Conservation (phyloP, 441 rosid species). For the Eruca vesicaria region DNA sequence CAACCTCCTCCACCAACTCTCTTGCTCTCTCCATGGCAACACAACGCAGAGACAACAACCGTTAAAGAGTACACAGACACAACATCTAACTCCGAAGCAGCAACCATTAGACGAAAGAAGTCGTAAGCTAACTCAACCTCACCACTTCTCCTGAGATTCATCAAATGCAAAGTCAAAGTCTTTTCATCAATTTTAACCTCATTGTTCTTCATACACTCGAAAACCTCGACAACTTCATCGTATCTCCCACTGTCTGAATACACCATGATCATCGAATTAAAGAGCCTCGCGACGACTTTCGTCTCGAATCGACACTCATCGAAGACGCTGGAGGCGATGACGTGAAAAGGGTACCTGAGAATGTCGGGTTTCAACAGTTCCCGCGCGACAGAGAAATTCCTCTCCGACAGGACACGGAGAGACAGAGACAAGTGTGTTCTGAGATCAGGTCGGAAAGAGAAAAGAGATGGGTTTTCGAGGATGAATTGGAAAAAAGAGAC, state of each 20-base stretch:
- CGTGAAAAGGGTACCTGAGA: slow-evolving; percentile 37
- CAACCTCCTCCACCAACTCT: slow-evolving; percentile 37
- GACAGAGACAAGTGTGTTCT: slow-evolving; percentile 34
- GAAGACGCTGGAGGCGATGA: slow-evolving; percentile 29
- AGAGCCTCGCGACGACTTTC: slow-evolving; percentile 36
- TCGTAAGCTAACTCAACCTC: slow-evolving; percentile 25
- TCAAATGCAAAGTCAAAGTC: slow-evolving; percentile 42
- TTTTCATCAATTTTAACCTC: slow-evolving; percentile 41
- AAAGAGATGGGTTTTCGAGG: slow-evolving; percentile 33
- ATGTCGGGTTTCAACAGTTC: slow-evolving; percentile 28
- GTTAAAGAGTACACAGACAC: slow-evolving; percentile 45
- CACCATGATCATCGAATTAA: slow-evolving; percentile 39
- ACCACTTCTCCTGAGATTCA: slow-evolving; percentile 36
- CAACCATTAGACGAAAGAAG: slow-evolving; percentile 44
- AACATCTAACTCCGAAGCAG: slow-evolving; percentile 22
- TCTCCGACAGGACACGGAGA: slow-evolving; percentile 37
- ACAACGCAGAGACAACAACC: slow-evolving; percentile 34
- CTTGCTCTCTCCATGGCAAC: slow-evolving; percentile 43
- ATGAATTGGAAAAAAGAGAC: slow-evolving; percentile 38
- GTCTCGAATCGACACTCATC: slow-evolving; percentile 25
- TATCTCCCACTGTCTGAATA: slow-evolving; percentile 40
- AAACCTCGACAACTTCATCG: slow-evolving; percentile 32
- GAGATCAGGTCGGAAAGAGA: slow-evolving; percentile 40
- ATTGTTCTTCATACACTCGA: slow-evolving; percentile 40
- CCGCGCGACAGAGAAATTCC: slow-evolving; percentile 39